Evolutionary conservation across 1,284 basidiomycete genomes (phyloP).

Genomic region (Trichosporon sp.): DNA sequence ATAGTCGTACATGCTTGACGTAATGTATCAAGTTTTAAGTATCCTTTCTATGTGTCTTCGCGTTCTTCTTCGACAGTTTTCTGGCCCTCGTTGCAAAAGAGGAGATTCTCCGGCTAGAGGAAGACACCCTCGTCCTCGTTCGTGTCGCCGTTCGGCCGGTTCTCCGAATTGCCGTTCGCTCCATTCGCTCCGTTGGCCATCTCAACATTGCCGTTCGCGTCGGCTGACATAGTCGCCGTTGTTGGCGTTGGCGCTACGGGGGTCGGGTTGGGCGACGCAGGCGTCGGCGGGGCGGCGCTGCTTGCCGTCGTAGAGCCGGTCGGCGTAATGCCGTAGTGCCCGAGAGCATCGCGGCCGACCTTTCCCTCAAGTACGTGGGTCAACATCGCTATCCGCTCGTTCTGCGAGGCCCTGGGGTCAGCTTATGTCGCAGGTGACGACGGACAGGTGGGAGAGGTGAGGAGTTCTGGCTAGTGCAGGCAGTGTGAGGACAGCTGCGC

Average conservation of each 20-base stretch:
- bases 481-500: too few relatives aligned
- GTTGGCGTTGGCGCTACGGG: background rate
- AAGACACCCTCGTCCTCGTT: slow-evolving; percentile 17
- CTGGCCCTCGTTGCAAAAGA: background rate
- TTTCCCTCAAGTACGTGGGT: slow-evolving; percentile 44
- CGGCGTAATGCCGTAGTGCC: slow-evolving; percentile 45
- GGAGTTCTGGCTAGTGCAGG: too few relatives aligned
- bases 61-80: background rate
- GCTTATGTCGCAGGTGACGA: background rate
- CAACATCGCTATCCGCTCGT: slow-evolving; percentile 46
- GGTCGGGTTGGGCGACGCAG: background rate
- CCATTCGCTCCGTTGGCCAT: slow-evolving; percentile 6
- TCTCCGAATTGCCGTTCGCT: background rate
- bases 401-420: slow-evolving; percentile 44
- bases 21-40: slow-evolving; percentile 20
- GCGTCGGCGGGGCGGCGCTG: background rate
- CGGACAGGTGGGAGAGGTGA: background rate
- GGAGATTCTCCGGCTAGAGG: background rate
- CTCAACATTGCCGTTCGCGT: slow-evolving; percentile 19
- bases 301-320: background rate
- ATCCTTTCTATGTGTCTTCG: background rate
- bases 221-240: background rate
- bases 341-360: slow-evolving; percentile 43
- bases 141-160: background rate
- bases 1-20: slow-evolving; percentile 18